phyloP scores from a whole-genome alignment of 352 stramenopile species.

The Phytophthora cryptogea region DNA sequence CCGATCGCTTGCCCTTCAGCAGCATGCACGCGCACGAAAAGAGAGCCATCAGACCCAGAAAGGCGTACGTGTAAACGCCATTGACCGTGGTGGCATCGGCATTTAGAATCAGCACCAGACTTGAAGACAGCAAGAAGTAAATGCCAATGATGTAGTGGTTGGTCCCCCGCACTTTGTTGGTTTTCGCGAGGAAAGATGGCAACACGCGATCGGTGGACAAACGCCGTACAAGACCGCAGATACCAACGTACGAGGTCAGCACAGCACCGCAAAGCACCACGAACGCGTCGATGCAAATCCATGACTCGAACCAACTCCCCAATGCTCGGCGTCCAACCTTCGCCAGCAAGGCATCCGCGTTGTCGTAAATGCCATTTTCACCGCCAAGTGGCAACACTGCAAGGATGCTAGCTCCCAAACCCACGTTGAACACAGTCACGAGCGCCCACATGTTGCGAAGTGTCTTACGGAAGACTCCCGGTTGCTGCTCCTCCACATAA shows the following conservation, averaged over 20 bases:
- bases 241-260: conserved; percentile 81
- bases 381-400: conserved; percentile 66
- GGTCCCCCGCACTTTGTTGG: conserved; percentile 61
- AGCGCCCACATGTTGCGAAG: conserved; percentile 41
- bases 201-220: conserved; percentile 73
- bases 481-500: conserved; percentile 86
- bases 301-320: conserved; percentile 48
- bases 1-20: conserved; percentile 83
- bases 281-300: conserved; percentile 82
- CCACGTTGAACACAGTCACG: conserved; percentile 30
- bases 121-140: conserved; percentile 69
- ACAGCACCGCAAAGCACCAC: conserved; percentile 84
- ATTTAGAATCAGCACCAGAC: conserved; percentile 71
- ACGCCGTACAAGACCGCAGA: conserved; percentile 73
- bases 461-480: conserved; percentile 74
- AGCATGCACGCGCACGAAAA: conserved; percentile 84
- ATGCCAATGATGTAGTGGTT: conserved; percentile 76
- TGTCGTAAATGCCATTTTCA: conserved; percentile 47
- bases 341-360: conserved; percentile 62
- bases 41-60: conserved; percentile 83
- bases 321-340: conserved; percentile 51
- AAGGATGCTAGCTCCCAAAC: conserved; percentile 44
- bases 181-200: conserved; percentile 47
- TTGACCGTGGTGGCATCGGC: conserved; percentile 72
- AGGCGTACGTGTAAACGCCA: conserved; percentile 88